Conservation (phyloP, 2,329 filamentous ascomycete species). For the Emmonsia crescens region DNA sequence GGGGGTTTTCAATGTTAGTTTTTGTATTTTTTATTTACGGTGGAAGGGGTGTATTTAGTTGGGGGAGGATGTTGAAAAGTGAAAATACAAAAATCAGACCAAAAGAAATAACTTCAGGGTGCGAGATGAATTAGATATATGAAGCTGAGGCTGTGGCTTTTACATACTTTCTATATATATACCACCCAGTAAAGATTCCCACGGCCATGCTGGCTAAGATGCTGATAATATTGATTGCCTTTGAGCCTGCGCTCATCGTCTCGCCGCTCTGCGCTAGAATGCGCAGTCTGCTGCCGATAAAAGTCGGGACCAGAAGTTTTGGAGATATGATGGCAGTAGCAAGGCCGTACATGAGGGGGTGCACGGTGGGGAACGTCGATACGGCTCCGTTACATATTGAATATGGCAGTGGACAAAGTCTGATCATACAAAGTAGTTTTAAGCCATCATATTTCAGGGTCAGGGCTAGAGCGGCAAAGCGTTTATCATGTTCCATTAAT, state of each 20-base stretch:
- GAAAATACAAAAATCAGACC: not conserved
- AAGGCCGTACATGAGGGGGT: conserved; percentile 61
- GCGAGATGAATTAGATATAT: not conserved
- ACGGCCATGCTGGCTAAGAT: conserved; percentile 62
- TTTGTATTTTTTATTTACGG: not conserved
- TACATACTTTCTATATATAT: conserved; percentile 63
- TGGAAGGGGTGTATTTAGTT: not conserved
- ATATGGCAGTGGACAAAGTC: conserved; percentile 86
- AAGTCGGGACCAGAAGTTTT: conserved; percentile 84
- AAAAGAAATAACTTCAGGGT: not conserved
- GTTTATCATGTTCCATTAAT: conserved; percentile 69
- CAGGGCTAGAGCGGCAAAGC: conserved; percentile 79
- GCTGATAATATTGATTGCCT: conserved; percentile 70
- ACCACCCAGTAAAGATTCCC: conserved; percentile 64
- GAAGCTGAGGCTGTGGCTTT: not conserved
- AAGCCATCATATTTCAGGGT: conserved; percentile 85
- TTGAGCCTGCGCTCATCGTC: conserved; percentile 68
- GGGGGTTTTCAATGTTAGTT: not conserved
- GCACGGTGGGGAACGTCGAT: conserved; percentile 82
- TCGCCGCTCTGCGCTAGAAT: conserved; percentile 72
- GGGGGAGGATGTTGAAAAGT: not conserved
- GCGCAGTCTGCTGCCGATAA: conserved; percentile 77
- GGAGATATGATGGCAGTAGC: conserved; percentile 75
- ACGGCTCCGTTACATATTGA: conserved; percentile 89
- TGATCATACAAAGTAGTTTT: conserved; percentile 79